These are phyloP conservation scores for Obelidium mucronatum DNA, from an alignment of 192 early-diverging fungal genomes.

Conservation along the genomic window DNA sequence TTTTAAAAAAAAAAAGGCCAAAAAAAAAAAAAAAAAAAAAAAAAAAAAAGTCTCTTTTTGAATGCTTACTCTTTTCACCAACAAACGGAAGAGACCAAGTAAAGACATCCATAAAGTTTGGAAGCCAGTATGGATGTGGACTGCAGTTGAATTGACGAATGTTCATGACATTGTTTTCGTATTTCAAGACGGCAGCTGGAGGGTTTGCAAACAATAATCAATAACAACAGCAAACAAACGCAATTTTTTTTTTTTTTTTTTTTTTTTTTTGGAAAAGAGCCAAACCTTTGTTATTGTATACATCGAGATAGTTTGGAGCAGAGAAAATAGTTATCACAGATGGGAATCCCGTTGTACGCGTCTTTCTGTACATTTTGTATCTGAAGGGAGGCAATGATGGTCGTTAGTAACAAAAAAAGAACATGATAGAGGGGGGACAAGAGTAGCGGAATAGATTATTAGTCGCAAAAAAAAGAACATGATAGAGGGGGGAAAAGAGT, in stretches of 20 bases:
- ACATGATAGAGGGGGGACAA: constrained; percentile 5
- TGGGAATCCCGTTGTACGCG: constrained; percentile 90
- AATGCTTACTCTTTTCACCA: constrained; percentile 88
- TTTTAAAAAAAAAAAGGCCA: constrained; percentile 14
- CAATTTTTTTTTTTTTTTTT: too few relatives aligned
- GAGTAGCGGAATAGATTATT: too few relatives aligned
- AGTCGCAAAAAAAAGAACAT: too few relatives aligned
- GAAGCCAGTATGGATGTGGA: constrained; percentile 98
- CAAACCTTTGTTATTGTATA: constrained; percentile 94
- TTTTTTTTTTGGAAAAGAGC: background rate
- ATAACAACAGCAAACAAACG: background rate
- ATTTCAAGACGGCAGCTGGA: constrained; percentile 91
- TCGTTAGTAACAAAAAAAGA: background rate
- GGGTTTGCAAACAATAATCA: background rate
- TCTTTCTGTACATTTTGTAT: constrained; percentile 97
- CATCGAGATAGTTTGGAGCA: constrained; percentile 97
- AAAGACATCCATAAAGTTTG: constrained; percentile 99
- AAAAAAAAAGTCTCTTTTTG: background rate
- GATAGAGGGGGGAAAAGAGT: too few relatives aligned
- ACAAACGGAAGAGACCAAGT: constrained; percentile 98
- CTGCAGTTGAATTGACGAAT: constrained; percentile 96
- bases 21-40: too few relatives aligned
- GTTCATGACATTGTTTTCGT: constrained; percentile 99
- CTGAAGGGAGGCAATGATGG: constrained; percentile 24
- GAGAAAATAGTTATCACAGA: constrained; percentile 98